Base-by-base conservation (phyloP, 164 flowering plant species). In the Piper betle region DNA sequence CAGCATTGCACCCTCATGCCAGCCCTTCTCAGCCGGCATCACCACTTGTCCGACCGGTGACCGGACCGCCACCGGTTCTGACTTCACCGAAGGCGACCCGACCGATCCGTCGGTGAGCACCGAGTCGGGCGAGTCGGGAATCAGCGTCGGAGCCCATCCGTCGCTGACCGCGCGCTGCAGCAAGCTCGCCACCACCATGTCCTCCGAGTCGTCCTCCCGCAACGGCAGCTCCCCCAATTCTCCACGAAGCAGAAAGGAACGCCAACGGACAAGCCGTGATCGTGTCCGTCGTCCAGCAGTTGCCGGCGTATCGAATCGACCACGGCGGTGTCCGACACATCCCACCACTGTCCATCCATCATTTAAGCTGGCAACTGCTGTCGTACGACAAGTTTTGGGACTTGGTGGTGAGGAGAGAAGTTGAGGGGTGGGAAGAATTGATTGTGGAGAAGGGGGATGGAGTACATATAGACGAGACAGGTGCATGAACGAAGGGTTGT, bases 221-320 rank as follows among this genome's bases (percentile, higher is more conserved):
- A 92, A 60, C 4, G 98, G 98, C 54, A 88, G 62, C 1, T 84
- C 93, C 0, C 98, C 98, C 95, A 88, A 11, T 69, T 79, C 1
- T 84, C 91, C 0, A 81, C 75, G 57, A 87, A 68, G 61, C 89
- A 86, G 16, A 88, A 77, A 54, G 77, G 66, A 39, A 85, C 4
- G 0, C 60, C 46, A 53, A 69, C 82, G 6, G 72, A 38, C 6
- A 82, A 75, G 4, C 48, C 33, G 2, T 37, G 72, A 38, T 25
- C 12, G 2, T 37, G 72, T 37, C 19, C 12, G 0, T 80, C 87
- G 4, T 77, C 83, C 4, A 83, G 77, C 50, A 83, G 71, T 62
- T 81, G 74, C 7, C 72, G 64, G 3, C 79, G 67, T 19, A 84
- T 77, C 11, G 84, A 83, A 0, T 83, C 95, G 2, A 84, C 71